Base-by-base conservation (phyloP, 352 stramenopile species). In the Albugo candida region DNA sequence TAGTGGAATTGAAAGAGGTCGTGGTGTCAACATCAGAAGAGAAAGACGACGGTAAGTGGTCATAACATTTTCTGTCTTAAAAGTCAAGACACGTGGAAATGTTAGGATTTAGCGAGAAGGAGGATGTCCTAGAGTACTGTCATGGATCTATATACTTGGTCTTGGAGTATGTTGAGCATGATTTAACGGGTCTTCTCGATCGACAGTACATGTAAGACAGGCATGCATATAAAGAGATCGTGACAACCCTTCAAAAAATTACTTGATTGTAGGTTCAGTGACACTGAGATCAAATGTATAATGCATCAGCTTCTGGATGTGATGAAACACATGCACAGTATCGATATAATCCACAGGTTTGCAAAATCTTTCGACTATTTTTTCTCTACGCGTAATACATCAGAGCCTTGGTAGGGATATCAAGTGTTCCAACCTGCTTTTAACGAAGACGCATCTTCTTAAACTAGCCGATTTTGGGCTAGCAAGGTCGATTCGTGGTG, bases 1-100 rank as follows among this genome's bases (percentile, higher is more conserved):
- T 98, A 49, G 88, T 98, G 18, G 72, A 86, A 52, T 81, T 98
- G 55, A 86, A 96, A 51, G 93, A 98, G 61, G 88, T 98, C 40
- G 85, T 98, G 1, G 79, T 94, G 1, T 89, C 80, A 0, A 78
- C 73, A 2, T 79, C 87, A 45, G 81, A 86, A 18, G 81, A 92
- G 37, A 72, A 78, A 41, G 75, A 82, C 43, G 79, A 91, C 36
- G 69, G 74, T 18, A 47, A 54, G 20, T 43, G 3, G 8, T 43
- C 17, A 43, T 24, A 8, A 8, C 3, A 10, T 8, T 43, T 10
- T 19, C 34, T 53, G 20, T n/a, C 40, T 14, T 16, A 41, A 37
- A 11, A 5, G 8, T 37, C 44, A 8, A 56, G 13, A 5, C 5
- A 44, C 40, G 48, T 41, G 17, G 14, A n/a, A 12, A 13, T 16